Conservation (phyloP, 805 yeast genomes). For the Trichomonascus vanleenenianus region DNA sequence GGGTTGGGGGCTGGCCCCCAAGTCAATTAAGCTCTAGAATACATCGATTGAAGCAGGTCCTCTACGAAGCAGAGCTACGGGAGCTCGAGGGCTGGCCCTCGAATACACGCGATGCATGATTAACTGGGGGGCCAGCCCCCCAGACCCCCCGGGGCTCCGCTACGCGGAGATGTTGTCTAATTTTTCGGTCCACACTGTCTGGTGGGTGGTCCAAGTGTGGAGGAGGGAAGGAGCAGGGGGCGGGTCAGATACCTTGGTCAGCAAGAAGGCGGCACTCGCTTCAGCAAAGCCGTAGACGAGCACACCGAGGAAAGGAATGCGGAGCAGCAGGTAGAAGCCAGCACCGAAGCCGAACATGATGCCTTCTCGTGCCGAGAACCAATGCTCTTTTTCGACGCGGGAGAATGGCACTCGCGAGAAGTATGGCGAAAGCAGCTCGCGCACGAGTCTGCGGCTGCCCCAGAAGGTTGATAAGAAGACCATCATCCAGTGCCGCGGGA, state of each 20-base stretch:
- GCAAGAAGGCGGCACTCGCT: constrained; percentile 44
- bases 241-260: constrained; percentile 47
- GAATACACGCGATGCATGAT: no score
- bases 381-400: constrained; percentile 35
- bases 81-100: no score
- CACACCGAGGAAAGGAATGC: constrained; percentile 40
- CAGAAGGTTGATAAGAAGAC: constrained; percentile 37
- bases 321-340: constrained; percentile 37
- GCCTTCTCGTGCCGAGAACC: constrained; percentile 49
- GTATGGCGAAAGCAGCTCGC: constrained; percentile 44
- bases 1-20: no score
- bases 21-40: no score
- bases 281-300: constrained; percentile 46
- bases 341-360: constrained; percentile 49
- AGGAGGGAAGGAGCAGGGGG: constrained; percentile 26
- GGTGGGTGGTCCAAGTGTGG: constrained; percentile 26
- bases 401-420: constrained; percentile 40
- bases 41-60: no score
- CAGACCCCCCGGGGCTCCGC: no score
- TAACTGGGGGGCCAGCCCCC: no score
- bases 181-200: constrained; percentile 25
- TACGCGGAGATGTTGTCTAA: no score
- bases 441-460: constrained; percentile 39
- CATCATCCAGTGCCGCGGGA: constrained; percentile 33
- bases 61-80: no score